These are phyloP conservation scores for Penicillium sp. DNA, from an alignment of 2,329 filamentous ascomycete species.

Conservation along the genomic window DNA sequence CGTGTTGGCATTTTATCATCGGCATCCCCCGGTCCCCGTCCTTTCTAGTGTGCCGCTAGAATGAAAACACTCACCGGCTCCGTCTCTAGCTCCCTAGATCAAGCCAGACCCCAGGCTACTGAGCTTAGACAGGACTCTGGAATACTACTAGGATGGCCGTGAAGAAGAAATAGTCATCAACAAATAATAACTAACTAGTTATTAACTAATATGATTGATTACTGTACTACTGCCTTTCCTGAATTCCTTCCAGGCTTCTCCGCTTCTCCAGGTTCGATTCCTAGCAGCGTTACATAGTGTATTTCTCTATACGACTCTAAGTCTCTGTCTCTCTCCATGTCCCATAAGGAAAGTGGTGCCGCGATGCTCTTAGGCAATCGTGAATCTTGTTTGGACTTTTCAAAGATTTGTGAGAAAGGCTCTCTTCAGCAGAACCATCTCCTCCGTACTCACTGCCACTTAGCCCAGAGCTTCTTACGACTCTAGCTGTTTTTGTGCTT, in stretches of 20 bases:
- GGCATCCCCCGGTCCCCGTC: slow-evolving; percentile 7
- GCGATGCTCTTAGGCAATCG: not conserved
- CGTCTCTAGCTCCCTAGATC: not conserved
- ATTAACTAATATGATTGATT: too few relatives aligned
- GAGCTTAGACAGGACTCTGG: not conserved
- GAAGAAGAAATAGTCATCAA: not conserved
- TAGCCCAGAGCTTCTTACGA: not conserved
- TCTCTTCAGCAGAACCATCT: not conserved
- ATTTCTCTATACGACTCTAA: not conserved
- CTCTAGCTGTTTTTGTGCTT: not conserved
- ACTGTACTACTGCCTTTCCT: not conserved
- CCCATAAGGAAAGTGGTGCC: not conserved
- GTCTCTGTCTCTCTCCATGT: not conserved
- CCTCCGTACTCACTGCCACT: not conserved
- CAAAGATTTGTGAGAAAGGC: not conserved
- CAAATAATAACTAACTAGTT: too few relatives aligned
- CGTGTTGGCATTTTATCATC: slow-evolving; percentile 2
- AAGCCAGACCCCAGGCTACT: not conserved
- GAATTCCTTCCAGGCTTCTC: not conserved
- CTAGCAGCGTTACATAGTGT: slow-evolving; percentile 1
- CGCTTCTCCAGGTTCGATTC: slow-evolving; percentile 4
- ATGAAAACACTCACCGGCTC: slow-evolving; percentile 27
- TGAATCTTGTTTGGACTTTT: not conserved
- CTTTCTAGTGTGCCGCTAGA: slow-evolving; percentile 24
- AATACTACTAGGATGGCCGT: not conserved